These are phyloP conservation scores for Sugiyamaella grinbergsii DNA, from an alignment of 1,139 yeast species.

Conservation along the genomic window DNA sequence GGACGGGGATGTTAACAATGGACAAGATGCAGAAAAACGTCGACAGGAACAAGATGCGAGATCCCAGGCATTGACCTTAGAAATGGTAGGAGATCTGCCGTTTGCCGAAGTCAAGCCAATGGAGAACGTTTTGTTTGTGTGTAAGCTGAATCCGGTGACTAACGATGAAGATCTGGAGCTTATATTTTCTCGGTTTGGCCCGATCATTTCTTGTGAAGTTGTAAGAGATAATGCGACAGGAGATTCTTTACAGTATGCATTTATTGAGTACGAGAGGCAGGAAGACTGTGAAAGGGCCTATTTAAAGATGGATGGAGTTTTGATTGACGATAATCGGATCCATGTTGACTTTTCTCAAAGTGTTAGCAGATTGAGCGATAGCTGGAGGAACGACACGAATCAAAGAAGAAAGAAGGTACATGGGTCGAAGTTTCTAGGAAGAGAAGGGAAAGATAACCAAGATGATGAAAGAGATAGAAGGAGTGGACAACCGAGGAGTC, in stretches of 20 bases:
- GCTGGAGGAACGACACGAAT: slow-evolving; percentile 30
- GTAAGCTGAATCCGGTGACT: slow-evolving; percentile 64
- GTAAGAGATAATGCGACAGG: slow-evolving; percentile 52
- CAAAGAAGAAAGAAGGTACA: slow-evolving; percentile 23
- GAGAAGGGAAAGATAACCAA: slow-evolving; percentile 10
- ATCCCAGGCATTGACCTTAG: slow-evolving; percentile 61
- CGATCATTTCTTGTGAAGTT: slow-evolving; percentile 53
- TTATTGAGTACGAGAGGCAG: slow-evolving; percentile 55
- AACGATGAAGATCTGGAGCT: slow-evolving; percentile 54
- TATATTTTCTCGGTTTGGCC: slow-evolving; percentile 63
- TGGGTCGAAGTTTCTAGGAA: slow-evolving; percentile 18
- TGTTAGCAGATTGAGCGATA: slow-evolving; percentile 35
- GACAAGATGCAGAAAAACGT: slow-evolving; percentile 35
- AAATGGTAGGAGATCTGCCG: slow-evolving; percentile 66
- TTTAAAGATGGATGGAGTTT: slow-evolving; percentile 57
- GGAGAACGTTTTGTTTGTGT: slow-evolving; percentile 62
- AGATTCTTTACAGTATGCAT: slow-evolving; percentile 60
- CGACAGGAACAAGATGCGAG: slow-evolving; percentile 46
- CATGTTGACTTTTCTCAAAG: slow-evolving; percentile 73
- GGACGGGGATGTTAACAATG: slow-evolving; percentile 35
- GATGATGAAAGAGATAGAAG: slow-evolving; percentile 17
- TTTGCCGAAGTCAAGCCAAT: slow-evolving; percentile 60
- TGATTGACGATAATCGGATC: slow-evolving; percentile 65
- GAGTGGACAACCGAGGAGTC: slow-evolving; percentile 18
- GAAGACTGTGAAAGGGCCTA: slow-evolving; percentile 62